Percentiles rank a stretch among this genome's conserved stretches.
Evolutionary conservation across 108 stramenopile species (phyloP).

Genomic region (Nitzschia palea): DNA sequence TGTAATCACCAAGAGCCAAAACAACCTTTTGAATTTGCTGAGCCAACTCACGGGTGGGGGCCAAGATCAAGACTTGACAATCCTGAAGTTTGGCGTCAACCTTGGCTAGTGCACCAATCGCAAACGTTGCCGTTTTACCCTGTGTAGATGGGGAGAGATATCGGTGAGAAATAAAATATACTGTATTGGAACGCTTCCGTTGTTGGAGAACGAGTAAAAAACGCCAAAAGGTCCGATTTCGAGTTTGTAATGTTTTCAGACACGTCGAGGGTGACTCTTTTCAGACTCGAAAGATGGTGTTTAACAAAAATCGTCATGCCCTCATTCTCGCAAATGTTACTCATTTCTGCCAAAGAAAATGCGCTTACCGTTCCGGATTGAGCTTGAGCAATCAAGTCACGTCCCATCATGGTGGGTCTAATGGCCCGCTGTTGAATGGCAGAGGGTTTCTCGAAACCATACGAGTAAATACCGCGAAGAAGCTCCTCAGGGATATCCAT

Average conservation of each 20-base stretch:
- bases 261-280: constrained; percentile 91
- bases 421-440: constrained; percentile 99
- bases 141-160: constrained; percentile 29
- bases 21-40: constrained; percentile 99
- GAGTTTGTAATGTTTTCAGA: constrained; percentile 79
- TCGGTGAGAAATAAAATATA: neutral
- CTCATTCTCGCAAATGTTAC: constrained; percentile 12
- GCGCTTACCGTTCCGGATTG: constrained; percentile 97
- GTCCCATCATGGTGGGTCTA: constrained; percentile 93
- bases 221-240: constrained; percentile 77
- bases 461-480: constrained; percentile 97
- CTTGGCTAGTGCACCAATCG: constrained; percentile 96
- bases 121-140: constrained; percentile 99
- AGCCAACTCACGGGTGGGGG: constrained; percentile 99
- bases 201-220: neutral
- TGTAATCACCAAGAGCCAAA: constrained; percentile 98
- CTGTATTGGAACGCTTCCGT: neutral
- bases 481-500: constrained; percentile 98
- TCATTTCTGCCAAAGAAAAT: neutral
- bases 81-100: constrained; percentile 89
- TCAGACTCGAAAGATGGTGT: constrained; percentile 99
- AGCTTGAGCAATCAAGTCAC: constrained; percentile 99
- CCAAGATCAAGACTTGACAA: constrained; percentile 97
- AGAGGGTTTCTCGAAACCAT: constrained; percentile 99
- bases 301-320: constrained; percentile 76